Conservation (phyloP, 305 asterid species). For the Fraxinus floribunda region DNA sequence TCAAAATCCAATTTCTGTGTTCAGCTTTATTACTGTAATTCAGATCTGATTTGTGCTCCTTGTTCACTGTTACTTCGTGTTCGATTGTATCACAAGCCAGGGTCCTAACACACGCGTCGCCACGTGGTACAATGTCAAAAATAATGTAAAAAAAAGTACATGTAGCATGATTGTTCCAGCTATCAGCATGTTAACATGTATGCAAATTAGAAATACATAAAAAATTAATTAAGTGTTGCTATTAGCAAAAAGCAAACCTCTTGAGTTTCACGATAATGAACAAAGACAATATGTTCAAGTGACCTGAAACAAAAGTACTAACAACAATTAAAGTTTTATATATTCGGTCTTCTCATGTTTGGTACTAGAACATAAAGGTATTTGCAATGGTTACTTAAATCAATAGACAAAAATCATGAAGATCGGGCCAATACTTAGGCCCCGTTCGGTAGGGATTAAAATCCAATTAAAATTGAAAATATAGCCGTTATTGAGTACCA, state of each 20-base stretch:
- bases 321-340: slow-evolving; percentile 3
- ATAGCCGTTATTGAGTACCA: no score
- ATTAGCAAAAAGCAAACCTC: slow-evolving; percentile 62
- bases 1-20: not conserved
- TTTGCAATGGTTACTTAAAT: slow-evolving; percentile 7
- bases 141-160: no score
- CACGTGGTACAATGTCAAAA: no score
- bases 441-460: no score
- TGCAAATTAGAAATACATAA: not conserved
- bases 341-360: slow-evolving; percentile 13
- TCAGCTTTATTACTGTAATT: no score
- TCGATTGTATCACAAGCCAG: not conserved
- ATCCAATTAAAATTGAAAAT: no score
- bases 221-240: not conserved
- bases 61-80: not conserved
- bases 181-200: not conserved
- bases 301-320: slow-evolving; percentile 55
- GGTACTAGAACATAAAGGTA: slow-evolving; percentile 13
- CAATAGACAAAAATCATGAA: slow-evolving; percentile 9
- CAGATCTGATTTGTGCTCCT: not conserved
- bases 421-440: slow-evolving; percentile 2
- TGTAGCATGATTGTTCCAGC: no score
- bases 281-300: slow-evolving; percentile 88
- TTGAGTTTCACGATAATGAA: slow-evolving; percentile 96
- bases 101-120: not conserved